Conservation (phyloP, 1,139 yeast genomes). For the Candida sp. region DNA sequence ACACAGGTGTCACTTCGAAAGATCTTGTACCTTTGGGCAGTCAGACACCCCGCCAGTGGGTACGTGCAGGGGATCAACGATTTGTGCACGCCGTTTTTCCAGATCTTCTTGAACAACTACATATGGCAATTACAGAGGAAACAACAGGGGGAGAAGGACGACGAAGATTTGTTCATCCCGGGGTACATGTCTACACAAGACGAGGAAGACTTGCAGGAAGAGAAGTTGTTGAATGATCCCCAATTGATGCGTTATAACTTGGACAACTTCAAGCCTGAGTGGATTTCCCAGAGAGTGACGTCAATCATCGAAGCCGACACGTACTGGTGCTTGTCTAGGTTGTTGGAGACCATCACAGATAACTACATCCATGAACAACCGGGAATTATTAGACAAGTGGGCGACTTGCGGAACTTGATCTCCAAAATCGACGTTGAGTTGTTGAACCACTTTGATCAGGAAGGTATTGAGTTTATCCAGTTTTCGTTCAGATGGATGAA, state of each 20-base stretch:
- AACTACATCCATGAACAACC: constrained; percentile 99
- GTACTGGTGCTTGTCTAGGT: constrained; percentile 93
- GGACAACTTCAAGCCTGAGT: constrained; percentile 63
- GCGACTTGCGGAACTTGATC: constrained; percentile 76
- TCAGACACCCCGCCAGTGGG: constrained; percentile 97
- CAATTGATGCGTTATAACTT: constrained; percentile 24
- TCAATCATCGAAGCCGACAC: constrained; percentile 85
- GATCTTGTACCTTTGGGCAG: constrained; percentile 92
- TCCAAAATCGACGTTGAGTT: constrained; percentile 79
- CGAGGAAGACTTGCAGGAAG: constrained; percentile 31
- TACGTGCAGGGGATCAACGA: constrained; percentile 99
- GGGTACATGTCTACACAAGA: constrained; percentile 29
- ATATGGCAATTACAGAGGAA: constrained; percentile 48
- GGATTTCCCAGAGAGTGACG: constrained; percentile 53
- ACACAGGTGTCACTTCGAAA: constrained; percentile 84
- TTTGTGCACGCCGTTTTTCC: constrained; percentile 91
- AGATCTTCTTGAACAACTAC: constrained; percentile 80
- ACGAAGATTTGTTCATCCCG: constrained; percentile 38
- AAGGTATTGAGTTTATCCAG: constrained; percentile 91
- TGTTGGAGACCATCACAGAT: constrained; percentile 94
- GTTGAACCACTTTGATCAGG: constrained; percentile 74
- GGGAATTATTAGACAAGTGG: constrained; percentile 91
- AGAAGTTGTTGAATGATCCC: constrained; percentile 30
- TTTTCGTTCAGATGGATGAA: constrained; percentile 99
- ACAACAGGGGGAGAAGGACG: constrained; percentile 19